Percentiles rank a stretch among this genome's conserved stretches.
phyloP scores from a whole-genome alignment of 257 asterid genomes.

The Solanum okadae region DNA sequence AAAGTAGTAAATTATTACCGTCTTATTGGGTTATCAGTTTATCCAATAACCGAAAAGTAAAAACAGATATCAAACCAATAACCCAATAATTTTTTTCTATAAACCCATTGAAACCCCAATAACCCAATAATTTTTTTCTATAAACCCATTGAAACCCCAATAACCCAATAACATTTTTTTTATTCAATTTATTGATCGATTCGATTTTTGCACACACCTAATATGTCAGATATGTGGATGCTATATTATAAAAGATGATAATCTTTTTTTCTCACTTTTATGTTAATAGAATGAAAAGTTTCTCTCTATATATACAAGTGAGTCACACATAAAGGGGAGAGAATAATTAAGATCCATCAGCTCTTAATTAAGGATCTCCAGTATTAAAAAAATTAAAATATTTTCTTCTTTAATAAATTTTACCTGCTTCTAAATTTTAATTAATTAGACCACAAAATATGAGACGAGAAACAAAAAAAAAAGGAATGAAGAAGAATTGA shows the following conservation, averaged over 20 bases:
- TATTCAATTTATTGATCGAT: no score
- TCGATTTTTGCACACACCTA: no score
- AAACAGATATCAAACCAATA: no score
- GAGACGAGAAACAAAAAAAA: not conserved
- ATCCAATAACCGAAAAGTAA: no score
- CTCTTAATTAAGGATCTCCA: not conserved
- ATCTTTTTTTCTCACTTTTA: not conserved
- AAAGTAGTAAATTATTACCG: no score
- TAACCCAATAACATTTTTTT: no score
- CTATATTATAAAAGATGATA: not conserved
- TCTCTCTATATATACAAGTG: not conserved
- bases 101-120: no score
- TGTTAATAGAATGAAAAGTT: not conserved
- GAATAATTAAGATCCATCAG: rapidly evolving
- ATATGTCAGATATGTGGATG: no score
- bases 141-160: no score
- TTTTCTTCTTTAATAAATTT: not conserved
- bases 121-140: no score
- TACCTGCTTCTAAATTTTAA: not conserved
- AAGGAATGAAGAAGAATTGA: not conserved
- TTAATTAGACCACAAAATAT: not conserved
- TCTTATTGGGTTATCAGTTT: no score
- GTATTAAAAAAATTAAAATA: not conserved
- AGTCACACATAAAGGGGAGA: not conserved
- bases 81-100: no score